phyloP scores from a whole-genome alignment of 495 filamentous ascomycete genomes.

The Aspergillus egyptiacus region DNA sequence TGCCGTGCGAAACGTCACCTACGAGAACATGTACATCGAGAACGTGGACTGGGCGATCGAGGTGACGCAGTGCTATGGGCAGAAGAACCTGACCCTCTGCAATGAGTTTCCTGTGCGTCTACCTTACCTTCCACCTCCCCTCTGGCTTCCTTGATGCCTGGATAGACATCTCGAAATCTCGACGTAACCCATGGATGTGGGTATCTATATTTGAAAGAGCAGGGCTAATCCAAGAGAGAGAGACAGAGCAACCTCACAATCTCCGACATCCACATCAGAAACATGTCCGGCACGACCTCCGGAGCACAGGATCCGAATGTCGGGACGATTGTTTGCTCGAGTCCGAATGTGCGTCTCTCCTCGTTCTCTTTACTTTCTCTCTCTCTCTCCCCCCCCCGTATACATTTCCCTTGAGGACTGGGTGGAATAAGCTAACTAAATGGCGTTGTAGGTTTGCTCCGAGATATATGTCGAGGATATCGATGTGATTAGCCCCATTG shows the following conservation, averaged over 20 bases:
- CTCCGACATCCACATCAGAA: slow-evolving; percentile 47
- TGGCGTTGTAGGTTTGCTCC: slow-evolving; percentile 38
- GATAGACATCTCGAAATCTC: too few relatives aligned
- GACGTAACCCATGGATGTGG: too few relatives aligned
- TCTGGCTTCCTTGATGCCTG: not conserved
- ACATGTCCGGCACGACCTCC: slow-evolving; percentile 51
- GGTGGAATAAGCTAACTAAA: not conserved
- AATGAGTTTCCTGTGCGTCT: slow-evolving; percentile 46
- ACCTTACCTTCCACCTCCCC: not conserved
- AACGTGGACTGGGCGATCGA: slow-evolving; percentile 63
- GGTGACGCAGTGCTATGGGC: slow-evolving; percentile 61
- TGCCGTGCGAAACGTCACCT: slow-evolving; percentile 51
- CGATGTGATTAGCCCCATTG: slow-evolving; percentile 46
- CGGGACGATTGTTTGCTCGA: slow-evolving; percentile 54
- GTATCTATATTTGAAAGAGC: too few relatives aligned
- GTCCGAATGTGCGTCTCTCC: slow-evolving; percentile 37
- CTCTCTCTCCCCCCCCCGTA: too few relatives aligned
- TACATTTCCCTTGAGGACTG: too few relatives aligned
- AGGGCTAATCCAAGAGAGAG: too few relatives aligned
- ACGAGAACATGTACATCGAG: slow-evolving; percentile 47
- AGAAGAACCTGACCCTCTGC: slow-evolving; percentile 56
- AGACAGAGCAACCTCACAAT: slow-evolving; percentile 50
- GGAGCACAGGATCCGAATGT: slow-evolving; percentile 44
- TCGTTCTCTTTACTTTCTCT: not conserved
- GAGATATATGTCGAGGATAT: slow-evolving; percentile 48